Percentiles rank a stretch among this genome's conserved stretches.
Evolutionary conservation across 495 filamentous ascomycete genomes (phyloP).

Genomic region (Tricharina praecox): DNA sequence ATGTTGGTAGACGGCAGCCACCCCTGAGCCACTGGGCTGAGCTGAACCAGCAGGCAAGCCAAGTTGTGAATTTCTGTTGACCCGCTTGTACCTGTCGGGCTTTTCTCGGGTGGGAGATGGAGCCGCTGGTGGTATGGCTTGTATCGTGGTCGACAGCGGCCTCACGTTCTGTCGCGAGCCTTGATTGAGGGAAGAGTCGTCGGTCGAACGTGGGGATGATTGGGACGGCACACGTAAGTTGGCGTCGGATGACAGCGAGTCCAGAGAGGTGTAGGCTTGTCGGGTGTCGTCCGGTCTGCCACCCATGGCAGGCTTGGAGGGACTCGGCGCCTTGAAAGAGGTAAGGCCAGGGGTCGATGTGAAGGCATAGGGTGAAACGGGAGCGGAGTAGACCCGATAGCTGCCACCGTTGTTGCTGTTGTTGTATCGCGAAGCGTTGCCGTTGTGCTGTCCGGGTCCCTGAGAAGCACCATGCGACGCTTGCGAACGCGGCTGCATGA

Average conservation of each 20-base stretch:
- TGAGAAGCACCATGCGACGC: slow-evolving; percentile 41
- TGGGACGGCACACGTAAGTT: slow-evolving; percentile 18
- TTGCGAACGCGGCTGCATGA: slow-evolving; percentile 62
- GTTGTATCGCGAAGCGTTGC: slow-evolving; percentile 38
- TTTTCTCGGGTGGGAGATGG: slow-evolving; percentile 38
- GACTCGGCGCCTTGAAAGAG: slow-evolving; percentile 26
- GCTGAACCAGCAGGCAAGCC: slow-evolving; percentile 22
- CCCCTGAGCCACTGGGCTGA: slow-evolving; percentile 31
- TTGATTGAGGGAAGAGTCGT: slow-evolving; percentile 26
- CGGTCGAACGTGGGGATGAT: slow-evolving; percentile 25
- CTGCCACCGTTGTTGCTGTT: slow-evolving; percentile 39
- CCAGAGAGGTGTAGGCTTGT: slow-evolving; percentile 9
- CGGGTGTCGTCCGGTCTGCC: slow-evolving; percentile 29
- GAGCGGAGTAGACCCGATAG: slow-evolving; percentile 54
- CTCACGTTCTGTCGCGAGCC: slow-evolving; percentile 27
- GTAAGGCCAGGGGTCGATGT: slow-evolving; percentile 54
- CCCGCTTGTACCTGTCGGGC: slow-evolving; percentile 42
- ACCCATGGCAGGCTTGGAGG: slow-evolving; percentile 10
- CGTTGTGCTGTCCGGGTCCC: slow-evolving; percentile 38
- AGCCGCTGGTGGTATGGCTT: slow-evolving; percentile 34
- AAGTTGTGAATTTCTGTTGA: slow-evolving; percentile 9
- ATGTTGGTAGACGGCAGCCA: slow-evolving; percentile 29
- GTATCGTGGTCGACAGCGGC: slow-evolving; percentile 36
- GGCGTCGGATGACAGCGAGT: slow-evolving; percentile 5
- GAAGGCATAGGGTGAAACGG: slow-evolving; percentile 74